These are phyloP conservation scores for Trichoderma harzianum DNA, from an alignment of 2,329 filamentous ascomycete species.

Conservation along the genomic window DNA sequence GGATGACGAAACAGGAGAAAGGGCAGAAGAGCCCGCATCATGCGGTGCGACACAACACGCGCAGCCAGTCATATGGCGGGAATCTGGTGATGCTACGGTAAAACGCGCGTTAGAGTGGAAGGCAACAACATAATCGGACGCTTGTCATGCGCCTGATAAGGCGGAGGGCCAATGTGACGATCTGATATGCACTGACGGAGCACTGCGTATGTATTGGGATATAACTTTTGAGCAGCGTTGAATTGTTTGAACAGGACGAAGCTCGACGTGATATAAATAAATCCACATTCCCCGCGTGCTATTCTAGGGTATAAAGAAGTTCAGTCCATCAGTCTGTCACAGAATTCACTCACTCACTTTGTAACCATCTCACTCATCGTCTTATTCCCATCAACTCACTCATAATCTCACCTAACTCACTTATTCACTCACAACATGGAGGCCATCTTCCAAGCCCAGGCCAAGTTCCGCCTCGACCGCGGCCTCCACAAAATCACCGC, in stretches of 20 bases:
- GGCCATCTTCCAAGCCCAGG: conserved; percentile 3
- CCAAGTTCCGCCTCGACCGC: conserved; percentile 7
- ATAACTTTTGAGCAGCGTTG: neutral
- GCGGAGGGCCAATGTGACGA: neutral
- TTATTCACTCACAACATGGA: neutral
- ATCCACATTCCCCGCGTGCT: neutral
- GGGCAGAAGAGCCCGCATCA: neutral
- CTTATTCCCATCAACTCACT: neutral
- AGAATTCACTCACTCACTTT: neutral
- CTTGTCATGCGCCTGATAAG: neutral
- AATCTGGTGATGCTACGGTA: neutral
- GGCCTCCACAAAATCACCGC: conserved; percentile 3
- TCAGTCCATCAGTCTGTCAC: neutral
- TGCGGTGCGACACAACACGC: neutral
- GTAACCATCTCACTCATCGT: neutral
- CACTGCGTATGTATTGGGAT: neutral
- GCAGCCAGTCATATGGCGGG: neutral
- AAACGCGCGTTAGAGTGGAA: neutral
- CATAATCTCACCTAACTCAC: neutral
- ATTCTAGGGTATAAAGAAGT: neutral
- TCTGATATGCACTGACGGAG: neutral
- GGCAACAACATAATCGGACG: neutral
- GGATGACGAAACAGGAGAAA: neutral
- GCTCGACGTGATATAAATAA: neutral
- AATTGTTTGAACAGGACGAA: neutral